Base-by-base conservation (phyloP, 768 basidiomycete species). In the Psilocybe cyanescens region DNA sequence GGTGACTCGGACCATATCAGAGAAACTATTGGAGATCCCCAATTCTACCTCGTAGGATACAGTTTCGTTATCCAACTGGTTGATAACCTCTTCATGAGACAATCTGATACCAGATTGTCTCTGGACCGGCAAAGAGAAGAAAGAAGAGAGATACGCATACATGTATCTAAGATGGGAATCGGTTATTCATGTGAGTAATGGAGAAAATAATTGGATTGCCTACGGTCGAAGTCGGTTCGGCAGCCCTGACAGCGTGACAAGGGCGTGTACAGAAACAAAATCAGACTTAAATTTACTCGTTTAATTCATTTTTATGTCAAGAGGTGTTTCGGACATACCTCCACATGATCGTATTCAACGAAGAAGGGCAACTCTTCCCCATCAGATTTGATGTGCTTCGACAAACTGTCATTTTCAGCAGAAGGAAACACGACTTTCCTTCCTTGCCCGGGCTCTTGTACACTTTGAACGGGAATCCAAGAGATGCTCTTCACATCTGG, bases 331-430 rank as follows among this genome's bases (percentile, higher is more conserved):
- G 28, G 3, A 19, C 75, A 45, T 52, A 92, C 95, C 79, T 94
- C 85, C 51, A 97, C 94, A 73, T 96, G 93, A 68, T 97, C 92
- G 69, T 94, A 99, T 70, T 97, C 90, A 8, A 97, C 86, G 71
- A 95, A 96, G 77, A 95, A 96, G 5, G 97, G 87, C 35, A 96
- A 71, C 3, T 83, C 71, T 2, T 80, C 71, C 3, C 89, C 90
- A 65, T 97, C 95, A 2, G 76, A 71, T 55, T 85, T 79, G 28
- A 99, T 78, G 68, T 91, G 85, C 60, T 79, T 78, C 58, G 82
- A 78, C 19, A 97, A 79, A 6, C 79, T 78, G 6, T 76, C 74
- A 47, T 76, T 75, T 3, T 71, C 62, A 3, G 70, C 63, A 12
- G 72, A 57, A 9, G 63, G 62, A 49, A 73, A 67, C 50, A 72